Percentiles rank a stretch among this genome's conserved stretches.
Evolutionary conservation across 1,284 basidiomycete genomes (phyloP).

Genomic region (Tilletia walkeri): DNA sequence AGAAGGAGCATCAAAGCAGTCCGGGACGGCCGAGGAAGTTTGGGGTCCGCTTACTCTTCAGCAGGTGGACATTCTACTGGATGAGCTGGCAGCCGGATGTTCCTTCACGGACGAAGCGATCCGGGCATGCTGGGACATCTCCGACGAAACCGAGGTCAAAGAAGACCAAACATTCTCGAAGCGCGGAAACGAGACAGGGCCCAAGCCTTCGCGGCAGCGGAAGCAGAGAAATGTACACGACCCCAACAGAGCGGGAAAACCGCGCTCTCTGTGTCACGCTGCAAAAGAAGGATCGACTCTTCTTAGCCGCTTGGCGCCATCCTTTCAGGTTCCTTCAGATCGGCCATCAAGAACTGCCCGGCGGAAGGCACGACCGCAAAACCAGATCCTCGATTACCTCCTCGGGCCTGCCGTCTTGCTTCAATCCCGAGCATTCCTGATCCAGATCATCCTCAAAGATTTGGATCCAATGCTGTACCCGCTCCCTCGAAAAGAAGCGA

Average conservation of each 20-base stretch:
- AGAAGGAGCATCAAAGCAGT: too few species aligned
- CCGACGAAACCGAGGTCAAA: neutral
- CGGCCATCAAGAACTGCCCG: neutral
- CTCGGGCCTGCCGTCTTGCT: neutral
- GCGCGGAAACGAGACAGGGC: neutral
- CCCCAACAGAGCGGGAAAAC: neutral
- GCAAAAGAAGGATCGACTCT: neutral
- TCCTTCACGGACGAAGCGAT: constrained; percentile 3
- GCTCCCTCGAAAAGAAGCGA: neutral
- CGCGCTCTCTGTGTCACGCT: too few species aligned
- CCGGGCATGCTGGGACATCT: neutral
- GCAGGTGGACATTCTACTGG: constrained; percentile 14
- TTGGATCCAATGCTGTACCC: constrained; percentile 1
- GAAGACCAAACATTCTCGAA: neutral
- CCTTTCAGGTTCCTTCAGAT: neutral
- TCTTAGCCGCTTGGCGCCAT: neutral
- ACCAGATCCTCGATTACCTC: constrained; percentile 4
- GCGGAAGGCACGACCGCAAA: neutral
- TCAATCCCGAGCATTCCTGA: neutral
- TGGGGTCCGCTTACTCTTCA: constrained; percentile 9
- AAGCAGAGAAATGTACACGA: neutral
- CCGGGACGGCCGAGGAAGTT: neutral
- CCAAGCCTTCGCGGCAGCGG: neutral
- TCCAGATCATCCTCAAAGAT: constrained; percentile 16
- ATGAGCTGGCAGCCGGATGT: constrained; percentile 3